A percentile compares a stretch with the other conserved stretches of the same genome.
phyloP scores from a whole-genome alignment of 2,329 filamentous ascomycete species.

The Arthrinium phaeospermum region DNA sequence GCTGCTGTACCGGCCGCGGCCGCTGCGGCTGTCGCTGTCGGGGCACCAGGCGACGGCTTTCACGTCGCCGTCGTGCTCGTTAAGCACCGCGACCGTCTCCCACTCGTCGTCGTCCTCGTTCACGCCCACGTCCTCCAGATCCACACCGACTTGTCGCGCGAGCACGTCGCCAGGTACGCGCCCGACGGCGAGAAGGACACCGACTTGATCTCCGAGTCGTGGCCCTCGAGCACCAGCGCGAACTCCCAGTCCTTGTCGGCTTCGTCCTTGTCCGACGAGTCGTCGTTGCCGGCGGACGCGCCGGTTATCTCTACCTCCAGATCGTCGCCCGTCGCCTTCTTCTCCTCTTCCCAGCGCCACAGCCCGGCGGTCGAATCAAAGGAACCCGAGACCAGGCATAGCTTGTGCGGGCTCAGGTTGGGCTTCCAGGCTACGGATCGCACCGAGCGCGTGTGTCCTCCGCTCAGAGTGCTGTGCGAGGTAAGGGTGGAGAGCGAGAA shows the following conservation, averaged over 20 bases:
- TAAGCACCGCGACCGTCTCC: slow-evolving; percentile 93
- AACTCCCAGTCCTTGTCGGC: slow-evolving; percentile 90
- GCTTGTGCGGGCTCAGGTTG: slow-evolving; percentile 61
- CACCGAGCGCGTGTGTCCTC: slow-evolving; percentile 91
- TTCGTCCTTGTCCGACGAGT: slow-evolving; percentile 52
- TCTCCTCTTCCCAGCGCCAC: slow-evolving; percentile 70
- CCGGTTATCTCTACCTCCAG: slow-evolving; percentile 51
- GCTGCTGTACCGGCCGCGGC: slow-evolving; percentile 55
- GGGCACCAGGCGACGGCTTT: slow-evolving; percentile 95
- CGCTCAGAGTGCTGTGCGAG: slow-evolving; percentile 78
- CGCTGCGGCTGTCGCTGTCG: slow-evolving; percentile 55
- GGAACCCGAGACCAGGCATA: slow-evolving; percentile 87
- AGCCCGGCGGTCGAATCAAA: slow-evolving; percentile 92
- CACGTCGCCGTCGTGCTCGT: slow-evolving; percentile 94
- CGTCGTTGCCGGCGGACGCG: slow-evolving; percentile 30
- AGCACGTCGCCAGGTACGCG: slow-evolving; percentile 85
- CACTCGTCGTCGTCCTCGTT: slow-evolving; percentile 87
- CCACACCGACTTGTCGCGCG: slow-evolving; percentile 93
- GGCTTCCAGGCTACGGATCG: slow-evolving; percentile 89
- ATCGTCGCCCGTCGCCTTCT: slow-evolving; percentile 28
- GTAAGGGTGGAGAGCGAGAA: slow-evolving; percentile 85
- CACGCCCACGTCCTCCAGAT: slow-evolving; percentile 88
- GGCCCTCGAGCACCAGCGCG: slow-evolving; percentile 88
- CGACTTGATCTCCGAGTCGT: slow-evolving; percentile 90
- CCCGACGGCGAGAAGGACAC: slow-evolving; percentile 77